Conservation (phyloP, 2,329 filamentous ascomycete species). For the Verticillium longisporum region DNA sequence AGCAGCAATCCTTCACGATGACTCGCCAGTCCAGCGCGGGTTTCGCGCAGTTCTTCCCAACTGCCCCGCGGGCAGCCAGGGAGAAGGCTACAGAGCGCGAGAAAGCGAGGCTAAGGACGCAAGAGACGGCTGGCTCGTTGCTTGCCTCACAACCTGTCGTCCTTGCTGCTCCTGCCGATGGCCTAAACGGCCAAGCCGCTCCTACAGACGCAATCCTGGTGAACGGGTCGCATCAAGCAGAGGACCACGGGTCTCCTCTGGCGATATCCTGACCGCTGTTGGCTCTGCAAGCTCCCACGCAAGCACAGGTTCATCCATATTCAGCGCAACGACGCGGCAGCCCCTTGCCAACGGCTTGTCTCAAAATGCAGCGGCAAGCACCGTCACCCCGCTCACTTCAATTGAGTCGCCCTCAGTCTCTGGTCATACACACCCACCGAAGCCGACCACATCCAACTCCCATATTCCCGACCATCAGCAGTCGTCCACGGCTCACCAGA, state of each 20-base stretch:
- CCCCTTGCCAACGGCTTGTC: constrained; percentile 33
- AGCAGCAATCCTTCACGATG: constrained; percentile 53
- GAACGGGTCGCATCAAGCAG: constrained; percentile 31
- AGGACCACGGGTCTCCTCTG: constrained; percentile 53
- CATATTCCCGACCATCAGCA: constrained; percentile 33
- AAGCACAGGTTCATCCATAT: constrained; percentile 65
- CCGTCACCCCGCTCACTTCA: constrained; percentile 42
- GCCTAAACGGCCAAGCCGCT: constrained; percentile 5
- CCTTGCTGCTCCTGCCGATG: constrained; percentile 13
- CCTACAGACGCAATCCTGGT: constrained; percentile 14
- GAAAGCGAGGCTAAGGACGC: constrained; percentile 46
- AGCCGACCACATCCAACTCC: constrained; percentile 48
- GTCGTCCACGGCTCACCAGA: constrained; percentile 17
- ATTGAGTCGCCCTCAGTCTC: constrained; percentile 45
- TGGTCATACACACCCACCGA: constrained; percentile 39
- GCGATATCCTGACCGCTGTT: constrained; percentile 63
- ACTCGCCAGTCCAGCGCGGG: constrained; percentile 71
- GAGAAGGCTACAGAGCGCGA: constrained; percentile 55
- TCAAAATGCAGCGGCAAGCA: constrained; percentile 32
- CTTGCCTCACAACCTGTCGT: constrained; percentile 16
- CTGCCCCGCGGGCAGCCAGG: constrained; percentile 61
- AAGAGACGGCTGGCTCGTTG: constrained; percentile 20
- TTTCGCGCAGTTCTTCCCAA: constrained; percentile 82
- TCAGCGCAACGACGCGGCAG: constrained; percentile 45
- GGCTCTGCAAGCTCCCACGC: constrained; percentile 67